Conservation (phyloP, 129 eudicot species). For the Chrysanthemum makinoi region DNA sequence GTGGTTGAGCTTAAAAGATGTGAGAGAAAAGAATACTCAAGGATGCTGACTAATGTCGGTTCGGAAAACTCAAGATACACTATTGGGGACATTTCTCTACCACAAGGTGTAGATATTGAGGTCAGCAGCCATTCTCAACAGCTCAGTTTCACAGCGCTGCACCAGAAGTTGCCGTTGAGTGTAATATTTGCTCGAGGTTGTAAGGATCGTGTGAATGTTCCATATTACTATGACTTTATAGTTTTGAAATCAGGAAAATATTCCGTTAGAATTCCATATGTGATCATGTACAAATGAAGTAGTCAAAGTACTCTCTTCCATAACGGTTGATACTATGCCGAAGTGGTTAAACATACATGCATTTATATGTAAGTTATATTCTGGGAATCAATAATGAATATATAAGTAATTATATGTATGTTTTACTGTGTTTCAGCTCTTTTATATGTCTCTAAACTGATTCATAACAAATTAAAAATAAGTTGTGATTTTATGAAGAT, state of each 20-base stretch:
- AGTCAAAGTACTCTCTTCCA: background rate
- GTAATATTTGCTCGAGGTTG: background rate
- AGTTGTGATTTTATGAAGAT: too few species aligned
- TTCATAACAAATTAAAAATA: too few species aligned
- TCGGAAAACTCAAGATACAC: background rate
- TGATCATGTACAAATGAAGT: background rate
- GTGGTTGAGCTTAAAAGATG: background rate
- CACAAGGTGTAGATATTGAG: background rate
- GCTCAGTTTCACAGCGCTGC: background rate
- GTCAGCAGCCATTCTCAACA: background rate
- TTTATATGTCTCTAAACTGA: too few species aligned
- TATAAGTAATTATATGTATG: too few species aligned
- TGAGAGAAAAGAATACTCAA: background rate
- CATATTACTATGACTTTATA: background rate
- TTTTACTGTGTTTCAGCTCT: too few species aligned
- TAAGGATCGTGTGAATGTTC: background rate
- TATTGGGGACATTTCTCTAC: background rate
- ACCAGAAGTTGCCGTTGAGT: background rate
- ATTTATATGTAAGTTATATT: background rate
- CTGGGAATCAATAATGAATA: background rate
- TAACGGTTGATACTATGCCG: background rate
- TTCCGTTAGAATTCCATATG: background rate
- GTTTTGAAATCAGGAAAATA: background rate
- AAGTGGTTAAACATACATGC: background rate
- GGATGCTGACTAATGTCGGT: background rate